A percentile compares a stretch with the other conserved stretches of the same genome.
Evolutionary conservation across 2,329 filamentous ascomycete genomes (phyloP).

Genomic region (Trichoderma aggressivum): DNA sequence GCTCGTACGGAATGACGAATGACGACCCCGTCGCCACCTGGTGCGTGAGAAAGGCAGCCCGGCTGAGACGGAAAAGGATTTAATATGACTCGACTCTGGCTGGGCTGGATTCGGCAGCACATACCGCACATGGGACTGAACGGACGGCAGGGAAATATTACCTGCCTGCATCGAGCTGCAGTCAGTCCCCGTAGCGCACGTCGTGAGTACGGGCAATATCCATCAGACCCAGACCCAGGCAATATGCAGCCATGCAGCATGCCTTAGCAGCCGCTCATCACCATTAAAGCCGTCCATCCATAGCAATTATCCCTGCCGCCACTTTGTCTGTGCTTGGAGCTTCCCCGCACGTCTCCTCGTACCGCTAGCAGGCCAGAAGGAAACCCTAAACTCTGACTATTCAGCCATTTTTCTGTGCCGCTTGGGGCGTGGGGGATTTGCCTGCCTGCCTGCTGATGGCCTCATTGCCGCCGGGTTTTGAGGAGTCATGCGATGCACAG

Average conservation of each 20-base stretch:
- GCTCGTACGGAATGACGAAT: neutral
- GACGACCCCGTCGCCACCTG: neutral
- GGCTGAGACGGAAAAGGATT: slow-evolving; percentile 2
- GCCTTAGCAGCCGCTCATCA: neutral
- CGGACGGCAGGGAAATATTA: neutral
- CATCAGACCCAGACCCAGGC: neutral
- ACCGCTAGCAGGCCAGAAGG: neutral
- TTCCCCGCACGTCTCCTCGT: slow-evolving; percentile 8
- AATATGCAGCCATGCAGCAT: neutral
- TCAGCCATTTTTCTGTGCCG: neutral
- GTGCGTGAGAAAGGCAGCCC: neutral
- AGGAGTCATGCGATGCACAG: neutral
- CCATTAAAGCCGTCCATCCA: neutral
- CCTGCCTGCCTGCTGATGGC: neutral
- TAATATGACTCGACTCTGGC: neutral
- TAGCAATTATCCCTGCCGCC: neutral
- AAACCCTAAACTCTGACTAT: slow-evolving; percentile 16
- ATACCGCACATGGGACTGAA: neutral
- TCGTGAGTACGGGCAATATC: neutral
- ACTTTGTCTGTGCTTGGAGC: neutral
- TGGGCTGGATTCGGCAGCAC: neutral
- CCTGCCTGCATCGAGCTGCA: neutral
- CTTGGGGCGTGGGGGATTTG: slow-evolving; percentile 11
- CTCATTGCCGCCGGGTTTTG: neutral
- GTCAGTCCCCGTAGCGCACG: neutral